These are phyloP conservation scores for Candida nonsorbophila DNA, from an alignment of 805 yeast genomes.

Conservation along the genomic window DNA sequence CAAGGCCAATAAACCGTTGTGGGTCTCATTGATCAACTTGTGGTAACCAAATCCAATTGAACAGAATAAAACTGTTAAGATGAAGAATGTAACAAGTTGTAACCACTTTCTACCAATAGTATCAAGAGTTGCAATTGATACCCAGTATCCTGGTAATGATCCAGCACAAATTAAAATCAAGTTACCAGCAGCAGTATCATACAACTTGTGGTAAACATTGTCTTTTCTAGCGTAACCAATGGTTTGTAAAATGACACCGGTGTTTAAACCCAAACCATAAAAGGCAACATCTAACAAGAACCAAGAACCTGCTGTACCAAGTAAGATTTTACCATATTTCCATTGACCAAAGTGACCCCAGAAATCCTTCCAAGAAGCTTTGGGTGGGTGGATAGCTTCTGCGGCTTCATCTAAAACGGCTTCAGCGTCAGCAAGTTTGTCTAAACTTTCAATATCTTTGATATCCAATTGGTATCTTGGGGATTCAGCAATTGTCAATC, in stretches of 20 bases:
- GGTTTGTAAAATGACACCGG: slow-evolving; percentile 71
- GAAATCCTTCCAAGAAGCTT: slow-evolving; percentile 78
- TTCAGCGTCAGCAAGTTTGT: slow-evolving; percentile 49
- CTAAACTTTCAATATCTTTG: slow-evolving; percentile 49
- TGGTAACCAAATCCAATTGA: slow-evolving; percentile 80
- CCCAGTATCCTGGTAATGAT: slow-evolving; percentile 92
- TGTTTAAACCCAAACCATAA: slow-evolving; percentile 83
- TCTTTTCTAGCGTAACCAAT: slow-evolving; percentile 76
- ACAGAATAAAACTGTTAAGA: slow-evolving; percentile 71
- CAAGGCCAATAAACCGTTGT: slow-evolving; percentile 75
- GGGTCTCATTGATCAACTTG: slow-evolving; percentile 54
- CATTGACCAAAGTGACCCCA: slow-evolving; percentile 70
- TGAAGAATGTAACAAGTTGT: slow-evolving; percentile 69
- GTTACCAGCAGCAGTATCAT: slow-evolving; percentile 86
- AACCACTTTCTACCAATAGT: slow-evolving; percentile 79
- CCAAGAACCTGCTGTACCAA: slow-evolving; percentile 93
- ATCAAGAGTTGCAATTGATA: slow-evolving; percentile 74
- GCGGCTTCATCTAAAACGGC: slow-evolving; percentile 34
- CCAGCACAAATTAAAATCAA: slow-evolving; percentile 92
- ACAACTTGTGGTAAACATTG: slow-evolving; percentile 65
- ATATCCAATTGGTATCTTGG: slow-evolving; percentile 88
- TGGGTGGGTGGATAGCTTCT: slow-evolving; percentile 53
- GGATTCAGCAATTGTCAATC: slow-evolving; percentile 92
- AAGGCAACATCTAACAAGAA: slow-evolving; percentile 85
- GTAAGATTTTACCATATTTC: slow-evolving; percentile 76